Percentiles rank a stretch among this genome's conserved stretches.
Evolutionary conservation across 2,329 filamentous ascomycete genomes (phyloP).

Genomic region (Colletotrichum cereale): DNA sequence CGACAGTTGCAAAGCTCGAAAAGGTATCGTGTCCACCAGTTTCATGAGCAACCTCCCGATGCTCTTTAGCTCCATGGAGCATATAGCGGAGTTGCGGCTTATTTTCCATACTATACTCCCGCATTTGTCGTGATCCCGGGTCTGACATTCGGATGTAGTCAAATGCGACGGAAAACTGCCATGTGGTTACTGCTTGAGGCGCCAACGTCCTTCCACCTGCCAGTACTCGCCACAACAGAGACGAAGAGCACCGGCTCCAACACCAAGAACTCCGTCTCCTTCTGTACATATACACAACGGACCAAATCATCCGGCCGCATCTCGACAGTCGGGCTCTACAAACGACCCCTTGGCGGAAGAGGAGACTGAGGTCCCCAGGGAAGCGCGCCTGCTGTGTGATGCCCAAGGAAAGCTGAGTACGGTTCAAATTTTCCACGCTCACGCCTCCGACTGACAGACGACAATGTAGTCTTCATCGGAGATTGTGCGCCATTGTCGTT

Average conservation of each 20-base stretch:
- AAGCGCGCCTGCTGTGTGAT: conserved; percentile 64
- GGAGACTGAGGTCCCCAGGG: conserved; percentile 66
- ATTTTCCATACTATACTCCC: neutral
- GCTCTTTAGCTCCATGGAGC: neutral
- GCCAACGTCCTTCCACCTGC: conserved; percentile 58
- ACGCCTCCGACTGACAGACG: neutral
- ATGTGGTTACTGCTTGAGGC: conserved; percentile 62
- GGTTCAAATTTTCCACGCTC: neutral
- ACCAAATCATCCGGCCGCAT: neutral
- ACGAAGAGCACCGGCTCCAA: conserved; percentile 47
- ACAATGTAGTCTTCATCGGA: conserved; percentile 60
- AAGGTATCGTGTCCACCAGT: conserved; percentile 48
- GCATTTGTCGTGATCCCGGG: neutral
- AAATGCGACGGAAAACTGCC: conserved; percentile 68
- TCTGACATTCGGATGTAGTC: conserved; percentile 46
- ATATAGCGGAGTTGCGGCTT: conserved; percentile 6
- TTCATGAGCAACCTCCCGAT: neutral
- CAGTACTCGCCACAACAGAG: conserved; percentile 61
- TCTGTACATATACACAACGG: conserved; percentile 35
- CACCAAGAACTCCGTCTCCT: conserved; percentile 38
- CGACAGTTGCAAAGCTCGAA: conserved; percentile 66
- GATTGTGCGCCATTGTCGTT: conserved; percentile 69
- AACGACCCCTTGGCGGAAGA: conserved; percentile 56
- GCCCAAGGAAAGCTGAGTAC: conserved; percentile 62
- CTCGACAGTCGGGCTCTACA: neutral